A percentile compares a stretch with the other conserved stretches of the same genome.
These are phyloP conservation scores for Mytilinidion resinicola DNA, from an alignment of 495 filamentous ascomycete species.

Conservation along the genomic window DNA sequence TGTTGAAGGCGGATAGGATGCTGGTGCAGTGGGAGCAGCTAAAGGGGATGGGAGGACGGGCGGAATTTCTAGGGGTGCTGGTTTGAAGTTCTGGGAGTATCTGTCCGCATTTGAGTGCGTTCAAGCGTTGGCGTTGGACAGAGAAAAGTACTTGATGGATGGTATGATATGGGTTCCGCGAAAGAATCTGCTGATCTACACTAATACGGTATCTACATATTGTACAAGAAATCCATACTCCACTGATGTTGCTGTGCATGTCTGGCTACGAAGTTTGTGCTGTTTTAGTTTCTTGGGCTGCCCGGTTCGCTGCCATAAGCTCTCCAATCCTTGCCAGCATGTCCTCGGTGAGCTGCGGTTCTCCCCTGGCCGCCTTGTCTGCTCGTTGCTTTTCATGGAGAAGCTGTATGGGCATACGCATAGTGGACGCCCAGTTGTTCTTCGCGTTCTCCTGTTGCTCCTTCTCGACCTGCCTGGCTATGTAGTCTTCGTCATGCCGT, in stretches of 20 bases:
- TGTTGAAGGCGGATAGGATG: conserved; percentile 59
- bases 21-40: conserved; percentile 68
- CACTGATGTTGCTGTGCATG: neutral
- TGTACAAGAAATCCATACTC: neutral
- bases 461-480: conserved; percentile 51
- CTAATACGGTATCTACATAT: conserved; percentile 4
- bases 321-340: conserved; percentile 61
- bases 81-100: conserved; percentile 16
- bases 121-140: neutral
- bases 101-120: neutral
- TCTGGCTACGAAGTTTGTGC: neutral
- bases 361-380: conserved; percentile 39
- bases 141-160: neutral
- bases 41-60: conserved; percentile 34
- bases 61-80: conserved; percentile 35
- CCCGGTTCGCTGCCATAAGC: conserved; percentile 52
- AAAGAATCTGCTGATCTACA: neutral
- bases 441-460: conserved; percentile 51
- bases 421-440: conserved; percentile 48
- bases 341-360: conserved; percentile 48
- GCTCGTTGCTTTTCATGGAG: conserved; percentile 37
- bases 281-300: neutral
- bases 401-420: conserved; percentile 51
- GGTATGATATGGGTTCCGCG: neutral
- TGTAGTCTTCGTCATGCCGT: conserved; percentile 65